Evolutionary conservation across 345 rosid species (phyloP).

Genomic region (Linum trigynum): DNA sequence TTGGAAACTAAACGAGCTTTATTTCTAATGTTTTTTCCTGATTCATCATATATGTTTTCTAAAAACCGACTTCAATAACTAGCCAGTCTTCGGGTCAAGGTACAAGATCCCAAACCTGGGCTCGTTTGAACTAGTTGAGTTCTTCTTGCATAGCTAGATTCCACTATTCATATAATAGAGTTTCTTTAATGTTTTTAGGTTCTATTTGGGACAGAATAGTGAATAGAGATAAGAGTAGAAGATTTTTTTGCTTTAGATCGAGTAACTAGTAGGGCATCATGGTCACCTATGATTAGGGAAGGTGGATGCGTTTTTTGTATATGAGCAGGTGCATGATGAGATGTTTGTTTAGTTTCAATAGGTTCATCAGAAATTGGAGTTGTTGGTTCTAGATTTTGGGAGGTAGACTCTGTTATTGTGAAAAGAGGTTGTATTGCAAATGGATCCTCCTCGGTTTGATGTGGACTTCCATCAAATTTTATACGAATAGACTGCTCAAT

Average conservation of each 20-base stretch:
- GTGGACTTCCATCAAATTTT: not conserved
- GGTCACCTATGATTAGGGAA: no score
- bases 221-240: not conserved
- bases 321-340: not conserved
- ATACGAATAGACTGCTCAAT: not conserved
- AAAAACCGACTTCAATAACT: not conserved
- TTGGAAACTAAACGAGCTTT: not conserved
- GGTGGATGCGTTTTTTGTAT: not conserved
- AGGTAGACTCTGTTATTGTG: no score
- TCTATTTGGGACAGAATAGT: not conserved
- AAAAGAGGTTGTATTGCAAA: not conserved
- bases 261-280: no score
- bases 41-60: not conserved
- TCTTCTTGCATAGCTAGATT: not conserved
- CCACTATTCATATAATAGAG: not conserved
- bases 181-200: not conserved
- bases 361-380: not conserved
- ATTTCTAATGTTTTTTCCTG: not conserved
- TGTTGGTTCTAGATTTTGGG: no score
- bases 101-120: not conserved
- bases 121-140: not conserved
- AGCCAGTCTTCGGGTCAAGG: not conserved
- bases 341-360: no score
- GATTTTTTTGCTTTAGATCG: no score
- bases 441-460: not conserved